Evolutionary conservation across 1,284 basidiomycete species (phyloP).

Genomic region (Cutaneotrichosporon sp.): DNA sequence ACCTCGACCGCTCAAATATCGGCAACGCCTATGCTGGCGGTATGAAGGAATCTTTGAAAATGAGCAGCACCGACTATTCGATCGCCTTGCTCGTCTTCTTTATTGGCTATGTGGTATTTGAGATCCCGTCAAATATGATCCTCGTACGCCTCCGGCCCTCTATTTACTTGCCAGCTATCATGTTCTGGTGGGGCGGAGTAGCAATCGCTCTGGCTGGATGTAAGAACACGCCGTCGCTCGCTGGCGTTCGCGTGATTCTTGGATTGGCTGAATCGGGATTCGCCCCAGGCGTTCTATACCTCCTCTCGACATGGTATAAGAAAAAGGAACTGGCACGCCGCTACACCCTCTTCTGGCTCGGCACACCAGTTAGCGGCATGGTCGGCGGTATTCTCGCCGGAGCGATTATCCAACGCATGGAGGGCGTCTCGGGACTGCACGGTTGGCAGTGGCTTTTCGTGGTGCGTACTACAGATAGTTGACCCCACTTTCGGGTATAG

Average conservation of each 20-base stretch:
- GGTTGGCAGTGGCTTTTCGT: constrained; percentile 27
- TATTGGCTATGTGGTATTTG: constrained; percentile 20
- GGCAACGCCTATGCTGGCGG: constrained; percentile 28
- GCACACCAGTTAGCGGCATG: constrained; percentile 27
- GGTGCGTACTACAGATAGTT: constrained; percentile 8
- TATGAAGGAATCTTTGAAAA: constrained; percentile 15
- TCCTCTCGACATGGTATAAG: constrained; percentile 32
- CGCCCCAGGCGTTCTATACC: constrained; percentile 35
- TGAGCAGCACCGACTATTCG: constrained; percentile 21
- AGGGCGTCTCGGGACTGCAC: constrained; percentile 13
- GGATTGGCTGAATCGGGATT: constrained; percentile 36
- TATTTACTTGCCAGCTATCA: constrained; percentile 32
- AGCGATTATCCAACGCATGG: constrained; percentile 24
- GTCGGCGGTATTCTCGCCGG: constrained; percentile 38
- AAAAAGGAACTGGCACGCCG: constrained; percentile 32
- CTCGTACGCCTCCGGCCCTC: constrained; percentile 27
- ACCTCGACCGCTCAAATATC: constrained; percentile 24
- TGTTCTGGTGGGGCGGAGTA: constrained; percentile 28
- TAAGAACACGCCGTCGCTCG: constrained; percentile 17
- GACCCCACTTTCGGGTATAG: not conserved
- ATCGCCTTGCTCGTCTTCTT: constrained; percentile 21
- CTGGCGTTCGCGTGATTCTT: constrained; percentile 29
- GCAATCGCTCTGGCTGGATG: constrained; percentile 19
- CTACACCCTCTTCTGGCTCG: constrained; percentile 26
- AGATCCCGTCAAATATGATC: constrained; percentile 35